phyloP scores from a whole-genome alignment of 305 asterid genomes.

The Rubia balearica region DNA sequence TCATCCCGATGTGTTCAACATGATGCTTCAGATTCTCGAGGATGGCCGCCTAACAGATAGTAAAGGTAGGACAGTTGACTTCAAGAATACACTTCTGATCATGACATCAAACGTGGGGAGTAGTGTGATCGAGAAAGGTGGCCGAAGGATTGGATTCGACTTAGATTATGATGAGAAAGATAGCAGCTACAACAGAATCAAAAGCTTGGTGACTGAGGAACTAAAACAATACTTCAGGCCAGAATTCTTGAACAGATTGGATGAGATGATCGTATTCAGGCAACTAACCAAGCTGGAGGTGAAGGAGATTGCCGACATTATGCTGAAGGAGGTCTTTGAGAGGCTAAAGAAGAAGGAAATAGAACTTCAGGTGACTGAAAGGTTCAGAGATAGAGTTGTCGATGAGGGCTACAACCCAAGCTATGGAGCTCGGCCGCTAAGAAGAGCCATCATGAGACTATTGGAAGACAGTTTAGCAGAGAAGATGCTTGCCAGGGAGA shows the following conservation, averaged over 20 bases:
- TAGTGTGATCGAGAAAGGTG: constrained; percentile 90
- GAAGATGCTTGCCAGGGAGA: constrained; percentile 86
- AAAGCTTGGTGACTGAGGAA: constrained; percentile 84
- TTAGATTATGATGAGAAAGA: constrained; percentile 82
- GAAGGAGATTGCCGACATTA: constrained; percentile 88
- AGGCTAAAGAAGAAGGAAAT: constrained; percentile 69
- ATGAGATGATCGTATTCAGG: constrained; percentile 92
- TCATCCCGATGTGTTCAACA: constrained; percentile 90
- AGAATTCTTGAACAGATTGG: constrained; percentile 86
- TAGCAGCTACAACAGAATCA: constrained; percentile 78
- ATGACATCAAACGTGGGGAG: constrained; percentile 98
- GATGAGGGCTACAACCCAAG: constrained; percentile 95
- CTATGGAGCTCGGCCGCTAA: constrained; percentile 87
- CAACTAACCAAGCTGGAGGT: constrained; percentile 92
- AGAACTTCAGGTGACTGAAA: constrained; percentile 86
- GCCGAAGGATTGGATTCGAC: constrained; percentile 81
- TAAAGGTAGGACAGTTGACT: constrained; percentile 92
- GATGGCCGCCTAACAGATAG: constrained; percentile 96
- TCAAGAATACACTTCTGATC: constrained; percentile 90
- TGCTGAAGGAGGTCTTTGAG: constrained; percentile 82
- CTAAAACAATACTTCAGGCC: constrained; percentile 94
- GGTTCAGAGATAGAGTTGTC: constrained; percentile 84
- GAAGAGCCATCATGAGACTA: constrained; percentile 93
- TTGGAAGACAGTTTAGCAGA: constrained; percentile 96
- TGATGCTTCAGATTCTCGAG: constrained; percentile 98